phyloP scores from a whole-genome alignment of 768 basidiomycete genomes.

The Suillus subalutaceus region DNA sequence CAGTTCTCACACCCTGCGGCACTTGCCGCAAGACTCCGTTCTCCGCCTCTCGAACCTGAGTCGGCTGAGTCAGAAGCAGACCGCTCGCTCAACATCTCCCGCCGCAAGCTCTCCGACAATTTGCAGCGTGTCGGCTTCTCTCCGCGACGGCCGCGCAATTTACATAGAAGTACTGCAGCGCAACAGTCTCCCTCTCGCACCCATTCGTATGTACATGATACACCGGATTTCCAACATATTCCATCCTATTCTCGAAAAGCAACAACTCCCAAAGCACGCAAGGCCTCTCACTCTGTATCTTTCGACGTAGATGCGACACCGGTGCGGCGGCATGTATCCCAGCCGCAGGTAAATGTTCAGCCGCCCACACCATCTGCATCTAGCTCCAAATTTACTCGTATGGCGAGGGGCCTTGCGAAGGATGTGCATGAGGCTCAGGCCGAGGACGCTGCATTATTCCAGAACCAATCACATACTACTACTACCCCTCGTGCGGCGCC shows the following conservation, averaged over 20 bases:
- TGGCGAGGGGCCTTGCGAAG: slow-evolving; percentile 56
- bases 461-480: slow-evolving; percentile 9
- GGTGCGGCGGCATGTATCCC: slow-evolving; percentile 26
- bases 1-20: slow-evolving; percentile 52
- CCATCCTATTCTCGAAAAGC: slow-evolving; percentile 20
- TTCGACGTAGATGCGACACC: slow-evolving; percentile 33
- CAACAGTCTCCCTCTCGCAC: slow-evolving; percentile 20
- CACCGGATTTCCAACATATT: slow-evolving; percentile 2
- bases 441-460: slow-evolving; percentile 9
- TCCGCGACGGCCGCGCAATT: slow-evolving; percentile 70
- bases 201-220: slow-evolving; percentile 15
- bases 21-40: slow-evolving; percentile 46
- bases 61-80: slow-evolving; percentile 54
- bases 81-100: slow-evolving; percentile 44
- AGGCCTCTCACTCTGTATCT: slow-evolving; percentile 25
- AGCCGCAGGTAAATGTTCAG: slow-evolving; percentile 49
- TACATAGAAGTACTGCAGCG: slow-evolving; percentile 32
- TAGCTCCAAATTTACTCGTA: slow-evolving; percentile 60
- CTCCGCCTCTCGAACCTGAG: slow-evolving; percentile 47
- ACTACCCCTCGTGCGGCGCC: slow-evolving; percentile 1
- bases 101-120: slow-evolving; percentile 72
- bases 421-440: slow-evolving; percentile 51
- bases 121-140: slow-evolving; percentile 72
- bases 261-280: slow-evolving; percentile 39
- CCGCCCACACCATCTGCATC: slow-evolving; percentile 63